Evolutionary conservation across 2,329 filamentous ascomycete genomes (phyloP).

Genomic region (Colletotrichum musicola): DNA sequence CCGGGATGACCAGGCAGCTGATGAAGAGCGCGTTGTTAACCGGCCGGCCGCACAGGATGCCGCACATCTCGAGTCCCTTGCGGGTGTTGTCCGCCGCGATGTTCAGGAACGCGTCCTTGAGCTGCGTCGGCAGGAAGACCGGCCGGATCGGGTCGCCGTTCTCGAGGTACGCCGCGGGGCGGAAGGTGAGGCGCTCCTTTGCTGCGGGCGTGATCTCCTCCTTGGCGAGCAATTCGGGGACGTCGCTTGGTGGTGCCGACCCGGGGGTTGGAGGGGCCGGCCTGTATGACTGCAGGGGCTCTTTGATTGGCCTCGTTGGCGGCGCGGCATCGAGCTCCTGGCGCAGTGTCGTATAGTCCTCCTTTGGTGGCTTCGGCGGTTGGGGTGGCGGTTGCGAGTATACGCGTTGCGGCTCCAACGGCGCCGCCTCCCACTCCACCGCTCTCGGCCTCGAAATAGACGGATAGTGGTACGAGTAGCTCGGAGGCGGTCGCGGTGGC

Average conservation of each 20-base stretch:
- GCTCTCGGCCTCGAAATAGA: conserved; percentile 66
- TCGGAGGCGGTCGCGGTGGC: conserved; percentile 27
- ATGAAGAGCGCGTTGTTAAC: conserved; percentile 96
- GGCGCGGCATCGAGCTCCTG: conserved; percentile 34
- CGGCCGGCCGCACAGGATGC: conserved; percentile 89
- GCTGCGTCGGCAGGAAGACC: conserved; percentile 83
- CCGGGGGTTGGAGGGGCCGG: conserved; percentile 11
- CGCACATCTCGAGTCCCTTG: conserved; percentile 91
- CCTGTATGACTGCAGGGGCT: conserved; percentile 26
- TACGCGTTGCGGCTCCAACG: conserved; percentile 35
- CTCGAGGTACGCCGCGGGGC: conserved; percentile 88
- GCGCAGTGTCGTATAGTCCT: conserved; percentile 34
- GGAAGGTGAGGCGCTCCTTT: conserved; percentile 79
- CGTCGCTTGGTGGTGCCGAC: conserved; percentile 39
- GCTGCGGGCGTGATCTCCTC: conserved; percentile 47
- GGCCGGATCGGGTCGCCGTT: conserved; percentile 88
- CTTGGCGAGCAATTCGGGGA: conserved; percentile 53
- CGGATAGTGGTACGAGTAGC: conserved; percentile 65
- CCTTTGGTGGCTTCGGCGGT: conserved; percentile 51
- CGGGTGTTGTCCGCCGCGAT: conserved; percentile 82
- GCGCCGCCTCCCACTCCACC: conserved; percentile 56
- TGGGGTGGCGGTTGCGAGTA: conserved; percentile 43
- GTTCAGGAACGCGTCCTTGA: conserved; percentile 81
- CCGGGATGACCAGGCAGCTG: conserved; percentile 87
- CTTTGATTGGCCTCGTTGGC: conserved; percentile 30